These are phyloP conservation scores for Phylloporus arenicola DNA, from an alignment of 768 basidiomycete species.

Conservation along the genomic window DNA sequence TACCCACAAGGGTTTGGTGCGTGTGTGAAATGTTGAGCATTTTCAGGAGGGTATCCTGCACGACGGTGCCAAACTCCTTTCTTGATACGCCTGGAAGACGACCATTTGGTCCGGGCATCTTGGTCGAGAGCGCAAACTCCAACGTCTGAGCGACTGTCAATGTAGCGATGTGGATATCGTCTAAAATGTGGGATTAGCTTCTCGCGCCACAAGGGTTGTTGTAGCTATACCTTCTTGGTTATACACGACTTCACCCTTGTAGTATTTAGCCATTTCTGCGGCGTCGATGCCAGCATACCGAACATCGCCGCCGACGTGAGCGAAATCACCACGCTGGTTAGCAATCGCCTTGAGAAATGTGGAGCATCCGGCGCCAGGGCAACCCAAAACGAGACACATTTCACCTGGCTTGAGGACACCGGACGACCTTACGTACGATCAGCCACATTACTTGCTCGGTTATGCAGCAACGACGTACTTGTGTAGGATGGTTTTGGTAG, in stretches of 20 bases:
- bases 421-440: conserved; percentile 41
- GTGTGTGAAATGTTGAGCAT: conserved; percentile 88
- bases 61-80: conserved; percentile 49
- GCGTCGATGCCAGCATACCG: conserved; percentile 76
- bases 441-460: not conserved
- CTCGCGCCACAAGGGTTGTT: not conserved
- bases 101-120: conserved; percentile 69
- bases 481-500: conserved; percentile 53
- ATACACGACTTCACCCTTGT: conserved; percentile 76
- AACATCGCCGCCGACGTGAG: conserved; percentile 64
- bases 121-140: conserved; percentile 63
- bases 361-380: conserved; percentile 80
- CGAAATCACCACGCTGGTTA: conserved; percentile 65
- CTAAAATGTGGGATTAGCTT: conserved; percentile 31
- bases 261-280: conserved; percentile 67
- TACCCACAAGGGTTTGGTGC: conserved; percentile 70
- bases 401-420: conserved; percentile 74
- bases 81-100: conserved; percentile 63
- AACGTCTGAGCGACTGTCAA: conserved; percentile 78
- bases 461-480: conserved; percentile 35
- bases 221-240: conserved; percentile 58
- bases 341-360: conserved; percentile 84
- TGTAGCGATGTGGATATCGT: conserved; percentile 79
- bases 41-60: conserved; percentile 58
- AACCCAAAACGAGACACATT: conserved; percentile 83